Evolutionary conservation across 306 rosid species (phyloP), one percentile per base, ranked within the genome.

Genomic region (Dryas alaskensis): DNA sequence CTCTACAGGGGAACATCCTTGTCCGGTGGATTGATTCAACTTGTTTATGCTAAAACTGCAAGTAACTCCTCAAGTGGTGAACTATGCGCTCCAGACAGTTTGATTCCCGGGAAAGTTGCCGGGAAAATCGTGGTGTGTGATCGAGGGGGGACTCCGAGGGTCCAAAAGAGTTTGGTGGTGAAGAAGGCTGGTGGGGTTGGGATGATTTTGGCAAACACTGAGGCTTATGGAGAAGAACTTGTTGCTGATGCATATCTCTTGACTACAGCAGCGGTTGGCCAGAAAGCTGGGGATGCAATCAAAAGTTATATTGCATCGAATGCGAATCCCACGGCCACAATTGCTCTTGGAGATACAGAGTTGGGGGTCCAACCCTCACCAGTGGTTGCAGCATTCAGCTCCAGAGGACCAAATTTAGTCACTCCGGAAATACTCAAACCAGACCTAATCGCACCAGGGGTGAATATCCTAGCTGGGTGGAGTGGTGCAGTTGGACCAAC

Each of bases 401-500:
- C 98, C 16, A 86, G 98, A 79, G 98, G 98, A 37, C 98, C 98
- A 53, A 93, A 93, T 80, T 4, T 25, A 9, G 39, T 91, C 16
- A 88, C 98, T 3, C 88, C 89, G 40, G 79, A 79, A 44, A 78
- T 93, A 69, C 98, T 93, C 74, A 93, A 93, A 76, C 98, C 98
- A 25, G 98, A 93, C 84, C 60, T 93, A 4, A 84, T 93, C 65
- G 98, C 98, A 54, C 98, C 97, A n/a, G 98, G 98, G 76, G 87
- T 89, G n/a, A 87, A 91, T 69, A 93, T 93, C 78, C 86, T 93
- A 64, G 97, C 98, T 5, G 98, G 97, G 70, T 93, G 98, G 98
- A 73, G 81, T 4, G 87, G 90, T n/a, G 82, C 72, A 27, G 82
- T 37, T 58, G 97, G 91, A 67, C 98, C 96, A 44, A 77, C 91